A percentile compares a stretch with the other conserved stretches of the same genome.
Evolutionary conservation across 345 rosid genomes (phyloP).

Genomic region (Arabis alpina): DNA sequence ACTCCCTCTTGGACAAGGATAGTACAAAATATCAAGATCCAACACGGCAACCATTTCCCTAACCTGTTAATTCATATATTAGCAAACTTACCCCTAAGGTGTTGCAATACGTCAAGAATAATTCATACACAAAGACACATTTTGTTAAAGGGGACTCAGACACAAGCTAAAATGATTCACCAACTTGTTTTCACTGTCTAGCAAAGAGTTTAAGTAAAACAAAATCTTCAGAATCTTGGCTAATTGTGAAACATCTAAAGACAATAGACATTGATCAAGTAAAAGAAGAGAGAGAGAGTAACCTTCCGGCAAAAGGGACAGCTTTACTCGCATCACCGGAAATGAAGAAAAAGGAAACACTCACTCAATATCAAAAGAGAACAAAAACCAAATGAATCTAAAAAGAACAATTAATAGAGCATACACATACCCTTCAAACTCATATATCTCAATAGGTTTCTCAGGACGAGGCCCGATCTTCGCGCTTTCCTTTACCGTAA

Average conservation of each 20-base stretch:
- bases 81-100: not conserved
- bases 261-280: not conserved
- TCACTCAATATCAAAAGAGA: conserved; percentile 27
- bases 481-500: conserved; percentile 72
- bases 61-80: conserved; percentile 54
- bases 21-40: conserved; percentile 91
- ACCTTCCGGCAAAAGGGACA: conserved; percentile 99
- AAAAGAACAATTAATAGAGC: not conserved
- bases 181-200: conserved; percentile 6
- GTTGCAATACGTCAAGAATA: conserved; percentile 19
- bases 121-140: not conserved
- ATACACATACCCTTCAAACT: conserved; percentile 78
- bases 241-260: conserved; percentile 15
- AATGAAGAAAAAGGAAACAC: conserved; percentile 32
- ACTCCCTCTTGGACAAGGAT: conserved; percentile 92
- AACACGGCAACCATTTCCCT: conserved; percentile 87
- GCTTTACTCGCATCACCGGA: conserved; percentile 53
- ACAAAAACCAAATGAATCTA: conserved; percentile 19
- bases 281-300: conserved; percentile 32
- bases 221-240: conserved; percentile 7
- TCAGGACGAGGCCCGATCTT: conserved; percentile 90
- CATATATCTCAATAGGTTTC: conserved; percentile 90
- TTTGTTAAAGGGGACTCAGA: not conserved
- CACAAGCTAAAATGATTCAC: conserved; percentile 14
- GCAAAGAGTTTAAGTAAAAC: not conserved